A percentile compares a stretch with the other conserved stretches of the same genome.
Conservation (phyloP, 1,139 yeast genomes). For the Hemisphaericaspora xylofermentans region DNA sequence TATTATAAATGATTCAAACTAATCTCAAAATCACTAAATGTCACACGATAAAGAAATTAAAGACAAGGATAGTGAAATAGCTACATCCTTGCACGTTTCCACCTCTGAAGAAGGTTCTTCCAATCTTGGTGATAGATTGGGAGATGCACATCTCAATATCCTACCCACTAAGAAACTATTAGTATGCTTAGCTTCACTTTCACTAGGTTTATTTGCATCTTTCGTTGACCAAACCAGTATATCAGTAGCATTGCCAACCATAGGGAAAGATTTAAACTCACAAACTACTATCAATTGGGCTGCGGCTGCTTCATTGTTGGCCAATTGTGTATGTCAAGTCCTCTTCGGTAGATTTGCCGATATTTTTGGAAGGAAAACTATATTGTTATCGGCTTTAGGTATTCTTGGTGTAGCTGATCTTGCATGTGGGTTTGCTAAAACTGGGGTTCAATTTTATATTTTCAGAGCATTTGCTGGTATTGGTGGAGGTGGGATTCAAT, state of each 20-base stretch:
- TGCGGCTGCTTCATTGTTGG: slow-evolving; percentile 45
- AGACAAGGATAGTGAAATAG: background rate
- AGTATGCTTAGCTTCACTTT: slow-evolving; percentile 25
- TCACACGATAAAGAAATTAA: background rate
- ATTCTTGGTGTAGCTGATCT: slow-evolving; percentile 39
- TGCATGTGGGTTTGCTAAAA: slow-evolving; percentile 41
- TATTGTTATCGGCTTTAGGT: slow-evolving; percentile 31
- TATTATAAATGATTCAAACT: no score
- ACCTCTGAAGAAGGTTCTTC: slow-evolving; percentile 1
- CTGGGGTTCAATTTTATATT: slow-evolving; percentile 37
- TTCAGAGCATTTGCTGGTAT: slow-evolving; percentile 46
- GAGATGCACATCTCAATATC: slow-evolving; percentile 30
- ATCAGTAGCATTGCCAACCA: slow-evolving; percentile 42
- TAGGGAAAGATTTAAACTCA: slow-evolving; percentile 37
- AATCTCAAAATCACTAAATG: background rate
- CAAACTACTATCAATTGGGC: slow-evolving; percentile 47
- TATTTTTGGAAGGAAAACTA: slow-evolving; percentile 43
- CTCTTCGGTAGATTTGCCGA: slow-evolving; percentile 43
- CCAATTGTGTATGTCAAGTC: slow-evolving; percentile 46
- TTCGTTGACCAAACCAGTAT: slow-evolving; percentile 44
- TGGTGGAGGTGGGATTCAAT: slow-evolving; percentile 46
- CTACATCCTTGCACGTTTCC: background rate
- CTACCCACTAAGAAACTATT: slow-evolving; percentile 25
- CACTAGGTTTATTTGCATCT: slow-evolving; percentile 33
- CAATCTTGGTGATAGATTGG: slow-evolving; percentile 22